Conservation (phyloP, 441 rosid genomes). For the Corymbia calophylla region DNA sequence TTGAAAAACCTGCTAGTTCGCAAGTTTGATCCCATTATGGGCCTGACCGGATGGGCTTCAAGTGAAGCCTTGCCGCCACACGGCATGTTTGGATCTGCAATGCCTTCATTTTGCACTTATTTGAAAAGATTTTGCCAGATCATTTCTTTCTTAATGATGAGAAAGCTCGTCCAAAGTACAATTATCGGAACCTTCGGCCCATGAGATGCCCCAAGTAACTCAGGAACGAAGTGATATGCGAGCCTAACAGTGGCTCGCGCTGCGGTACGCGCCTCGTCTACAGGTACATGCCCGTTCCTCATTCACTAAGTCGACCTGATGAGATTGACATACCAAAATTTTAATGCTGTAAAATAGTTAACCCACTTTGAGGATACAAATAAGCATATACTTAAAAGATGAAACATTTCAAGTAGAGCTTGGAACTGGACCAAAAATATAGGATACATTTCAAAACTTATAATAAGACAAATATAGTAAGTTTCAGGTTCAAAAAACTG, state of each 20-base stretch:
- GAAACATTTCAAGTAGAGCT: too few species aligned
- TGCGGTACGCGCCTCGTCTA: neutral
- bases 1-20: neutral
- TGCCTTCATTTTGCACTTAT: neutral
- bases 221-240: neutral
- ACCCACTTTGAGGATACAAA: too few species aligned
- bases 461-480: too few species aligned
- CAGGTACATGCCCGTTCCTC: rapidly evolving
- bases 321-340: too few species aligned
- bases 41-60: neutral
- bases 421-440: rapidly evolving
- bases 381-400: too few species aligned
- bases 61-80: neutral
- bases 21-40: neutral
- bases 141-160: neutral
- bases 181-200: neutral
- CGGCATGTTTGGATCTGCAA: neutral
- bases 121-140: neutral
- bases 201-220: neutral
- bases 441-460: rapidly evolving
- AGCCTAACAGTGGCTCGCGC: neutral
- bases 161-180: neutral
- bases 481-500: too few species aligned
- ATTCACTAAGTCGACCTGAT: too few species aligned
- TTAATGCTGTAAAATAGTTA: too few species aligned